phyloP scores from a whole-genome alignment of 306 rosid genomes.

The Ceratonia siliqua region DNA sequence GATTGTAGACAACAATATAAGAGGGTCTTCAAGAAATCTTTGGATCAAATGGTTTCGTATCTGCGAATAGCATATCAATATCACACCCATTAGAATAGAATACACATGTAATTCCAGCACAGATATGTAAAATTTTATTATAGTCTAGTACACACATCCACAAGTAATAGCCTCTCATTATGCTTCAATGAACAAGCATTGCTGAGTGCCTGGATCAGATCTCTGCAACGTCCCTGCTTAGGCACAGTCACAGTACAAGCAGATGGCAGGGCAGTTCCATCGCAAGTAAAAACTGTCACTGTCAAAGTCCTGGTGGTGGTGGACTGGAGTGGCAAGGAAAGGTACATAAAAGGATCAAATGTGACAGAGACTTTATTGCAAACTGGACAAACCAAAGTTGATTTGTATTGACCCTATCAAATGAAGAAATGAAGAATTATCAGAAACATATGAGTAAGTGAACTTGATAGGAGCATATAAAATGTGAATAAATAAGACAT shows the following conservation, averaged over 20 bases:
- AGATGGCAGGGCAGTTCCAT: slow-evolving; percentile 76
- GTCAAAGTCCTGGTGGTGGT: slow-evolving; percentile 74
- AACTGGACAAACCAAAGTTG: slow-evolving; percentile 95
- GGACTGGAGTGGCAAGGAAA: slow-evolving; percentile 90
- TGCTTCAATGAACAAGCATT: slow-evolving; percentile 84
- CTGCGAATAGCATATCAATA: slow-evolving; percentile 47
- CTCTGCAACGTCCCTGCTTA: slow-evolving; percentile 95
- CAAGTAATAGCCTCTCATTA: slow-evolving; percentile 78
- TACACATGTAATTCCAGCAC: slow-evolving; percentile 5
- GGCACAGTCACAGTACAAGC: slow-evolving; percentile 83
- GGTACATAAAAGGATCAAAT: slow-evolving; percentile 99
- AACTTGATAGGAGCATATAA: slow-evolving; percentile 24
- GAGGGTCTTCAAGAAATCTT: slow-evolving; percentile 84
- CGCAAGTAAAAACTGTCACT: slow-evolving; percentile 74
- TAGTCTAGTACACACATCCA: slow-evolving; percentile 60
- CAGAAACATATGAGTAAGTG: slow-evolving; percentile 39
- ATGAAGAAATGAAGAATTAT: slow-evolving; percentile 38
- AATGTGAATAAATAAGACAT: slow-evolving; percentile 20
- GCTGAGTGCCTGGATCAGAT: slow-evolving; percentile 89
- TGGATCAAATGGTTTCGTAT: slow-evolving; percentile 75
- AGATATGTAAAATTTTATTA: slow-evolving; percentile 22
- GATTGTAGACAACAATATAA: slow-evolving; percentile 67
- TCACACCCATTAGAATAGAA: slow-evolving; percentile 26
- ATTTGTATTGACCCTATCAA: slow-evolving; percentile 94
- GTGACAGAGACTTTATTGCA: slow-evolving; percentile 98